Base-by-base conservation (phyloP, 805 yeast species). In the Saccharomycopsis olivae region DNA sequence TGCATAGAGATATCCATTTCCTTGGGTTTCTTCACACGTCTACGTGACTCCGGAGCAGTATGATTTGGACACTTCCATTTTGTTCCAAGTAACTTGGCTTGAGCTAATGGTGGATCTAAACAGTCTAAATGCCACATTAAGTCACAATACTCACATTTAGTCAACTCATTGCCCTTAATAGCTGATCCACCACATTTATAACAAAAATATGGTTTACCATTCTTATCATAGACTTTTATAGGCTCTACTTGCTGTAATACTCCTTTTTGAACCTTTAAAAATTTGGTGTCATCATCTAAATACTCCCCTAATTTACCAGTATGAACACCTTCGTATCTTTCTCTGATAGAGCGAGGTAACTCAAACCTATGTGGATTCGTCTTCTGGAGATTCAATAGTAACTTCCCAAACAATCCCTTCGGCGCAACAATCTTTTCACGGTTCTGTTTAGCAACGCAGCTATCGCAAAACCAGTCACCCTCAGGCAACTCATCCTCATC, bases 21-120 rank as follows among this genome's bases (percentile, higher is more conserved):
- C 3, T 66, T 58, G 33, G 73, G 73, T 48, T 68, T 71, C 48
- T 66, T 70, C 48, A 71, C 65, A 52, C 86, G 60, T 38, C 58
- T 50, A 5, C 21, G 17, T n/a, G 67, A 47, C 17, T 72, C 56
- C 31, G 59, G 64, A 35, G 71, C 81, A 16, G 75, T 73, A 60
- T 86, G 96, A 49, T 82, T 79, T 2, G 96, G 97, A 58, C 95
- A 92, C 61, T 73, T 77, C 97, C 96, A 89, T 56, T 78, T 83
- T 33, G 67, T 66, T 2, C 92, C 94, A 33, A 83, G 55, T 30
- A 79, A 75, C 51, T 85, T 84, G 15, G 79, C 73, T 4, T 79
- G 65, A 13, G 84, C 68, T 49, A 85, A 61, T 1, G 95, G 94
- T 1, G 84, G 82, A 38, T 70, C 66, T 13, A 88, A 58, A 57